Base-by-base conservation (phyloP, 1,284 basidiomycete species). In the Xanthoconium separans region DNA sequence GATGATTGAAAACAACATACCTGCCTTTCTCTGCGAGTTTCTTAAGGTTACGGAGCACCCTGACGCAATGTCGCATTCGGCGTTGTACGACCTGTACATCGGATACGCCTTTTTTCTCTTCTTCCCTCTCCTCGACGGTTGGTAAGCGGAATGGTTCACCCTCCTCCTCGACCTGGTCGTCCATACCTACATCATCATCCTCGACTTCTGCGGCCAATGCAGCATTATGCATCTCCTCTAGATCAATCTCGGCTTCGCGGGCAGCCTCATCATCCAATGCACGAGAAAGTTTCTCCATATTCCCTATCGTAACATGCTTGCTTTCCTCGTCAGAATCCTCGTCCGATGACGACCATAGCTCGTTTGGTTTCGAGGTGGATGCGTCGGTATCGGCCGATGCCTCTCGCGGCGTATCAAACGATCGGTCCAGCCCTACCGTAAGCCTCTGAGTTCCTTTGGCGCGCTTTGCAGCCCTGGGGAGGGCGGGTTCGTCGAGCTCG, bases 1-100 rank as follows among this genome's bases (percentile, higher is more conserved):
- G 40, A 37, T 30, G 20, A 10, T 36, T 60, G 34, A 29, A 30
- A 50, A 50, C 27, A 24, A 73, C 87, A 65, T 62, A 91, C 91
- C 90, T 83, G 57, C 86, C 88, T 59, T 83, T 76, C 53, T 82
- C 82, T 18, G 82, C 85, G 36, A 87, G 75, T 53, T 77, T 80
- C 63, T 78, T 88, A 70, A 93, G 95, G 64, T 86, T 88, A 13
- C 80, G 77, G 40, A 98, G 78, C 24, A 96, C 83, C 46, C 86
- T 82, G 12, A 93, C 91, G 61, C 93, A 90, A 70, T 93, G 87
- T 59, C 91, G 82, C 84, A 99, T 95, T 53, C 96, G 82, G 63
- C 84, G 79, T 73, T 98, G 94, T 9, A 98, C 87, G 34, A 87
- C 80, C 57, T 92, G 84, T 47, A 98, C 79, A 61, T 95, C 89